Percentiles rank a stretch among this genome's conserved stretches.
Evolutionary conservation across 176 grass and related monocot species (phyloP).

Genomic region (Tillandsia fasciculata): DNA sequence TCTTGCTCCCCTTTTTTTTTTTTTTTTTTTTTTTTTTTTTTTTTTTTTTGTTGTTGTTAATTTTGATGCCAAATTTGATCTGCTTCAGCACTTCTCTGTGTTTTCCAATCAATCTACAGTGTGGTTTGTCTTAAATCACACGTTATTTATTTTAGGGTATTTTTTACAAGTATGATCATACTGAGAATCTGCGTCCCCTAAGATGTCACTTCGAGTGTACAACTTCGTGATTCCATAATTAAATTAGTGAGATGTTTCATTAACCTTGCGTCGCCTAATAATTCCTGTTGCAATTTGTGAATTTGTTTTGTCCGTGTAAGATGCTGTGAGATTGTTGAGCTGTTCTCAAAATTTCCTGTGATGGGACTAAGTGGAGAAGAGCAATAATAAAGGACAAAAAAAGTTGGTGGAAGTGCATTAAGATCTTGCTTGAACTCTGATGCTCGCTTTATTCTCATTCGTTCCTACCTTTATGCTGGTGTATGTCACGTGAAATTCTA

Average conservation of each 20-base stretch:
- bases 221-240: not conserved
- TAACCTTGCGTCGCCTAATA: not conserved
- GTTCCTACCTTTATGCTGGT: conserved; percentile 7
- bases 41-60: too few relatives aligned
- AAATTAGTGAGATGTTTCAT: not conserved
- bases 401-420: conserved; percentile 16
- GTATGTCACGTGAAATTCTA: not conserved
- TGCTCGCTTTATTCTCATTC: conserved; percentile 10
- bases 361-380: conserved; percentile 2
- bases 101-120: not conserved
- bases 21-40: too few relatives aligned
- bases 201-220: not conserved
- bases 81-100: not conserved
- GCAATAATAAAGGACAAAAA: not conserved
- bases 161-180: not conserved
- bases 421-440: conserved; percentile 3
- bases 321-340: too few relatives aligned
- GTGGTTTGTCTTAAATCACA: not conserved
- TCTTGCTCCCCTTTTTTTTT: too few relatives aligned
- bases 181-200: not conserved
- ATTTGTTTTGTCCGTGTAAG: too few relatives aligned
- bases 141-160: not conserved
- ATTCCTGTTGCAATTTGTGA: too few relatives aligned
- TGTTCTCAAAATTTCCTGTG: not conserved
- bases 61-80: not conserved